Evolutionary conservation across 208 protist genomes (phyloP).

Genomic region (Crithidia thermophila): DNA sequence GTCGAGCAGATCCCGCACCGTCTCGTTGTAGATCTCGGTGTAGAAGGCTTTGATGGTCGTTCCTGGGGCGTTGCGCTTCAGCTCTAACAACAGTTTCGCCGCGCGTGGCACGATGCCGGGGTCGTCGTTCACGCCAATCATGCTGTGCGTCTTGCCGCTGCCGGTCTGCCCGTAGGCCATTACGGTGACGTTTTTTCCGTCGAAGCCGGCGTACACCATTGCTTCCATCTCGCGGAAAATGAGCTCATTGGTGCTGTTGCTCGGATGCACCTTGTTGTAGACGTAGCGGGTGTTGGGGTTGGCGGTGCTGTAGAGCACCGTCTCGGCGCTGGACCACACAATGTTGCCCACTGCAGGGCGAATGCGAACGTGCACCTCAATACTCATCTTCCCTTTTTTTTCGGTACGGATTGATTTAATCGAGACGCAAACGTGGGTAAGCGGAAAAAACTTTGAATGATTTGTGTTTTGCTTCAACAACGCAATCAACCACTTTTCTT

Average conservation of each 20-base stretch:
- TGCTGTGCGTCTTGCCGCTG: constrained; percentile 93
- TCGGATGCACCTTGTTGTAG: constrained; percentile 88
- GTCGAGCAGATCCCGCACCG: constrained; percentile 77
- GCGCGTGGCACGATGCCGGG: constrained; percentile 50
- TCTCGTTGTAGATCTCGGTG: constrained; percentile 91
- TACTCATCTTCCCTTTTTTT: constrained; percentile 60
- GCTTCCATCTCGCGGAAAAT: constrained; percentile 84
- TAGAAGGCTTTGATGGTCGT: constrained; percentile 62
- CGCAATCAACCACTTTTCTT: no score
- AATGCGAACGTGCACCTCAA: constrained; percentile 89
- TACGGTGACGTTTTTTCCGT: constrained; percentile 80
- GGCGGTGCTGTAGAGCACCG: constrained; percentile 80
- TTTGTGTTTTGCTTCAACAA: no score
- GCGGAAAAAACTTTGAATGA: no score
- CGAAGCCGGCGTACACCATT: constrained; percentile 75
- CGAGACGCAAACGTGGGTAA: no score
- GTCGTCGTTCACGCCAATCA: constrained; percentile 69
- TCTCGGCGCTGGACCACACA: constrained; percentile 85
- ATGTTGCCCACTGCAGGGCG: constrained; percentile 58
- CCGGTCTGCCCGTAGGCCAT: constrained; percentile 93
- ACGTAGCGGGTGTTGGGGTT: constrained; percentile 81
- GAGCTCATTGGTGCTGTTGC: constrained; percentile 68
- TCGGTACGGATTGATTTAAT: no score
- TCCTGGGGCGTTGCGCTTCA: constrained; percentile 47
- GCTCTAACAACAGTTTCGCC: constrained; percentile 70